Percentiles rank a stretch among this genome's conserved stretches.
These are phyloP conservation scores for Umbelopsis ramanniana DNA, from an alignment of 192 early-diverging fungal species.

Conservation along the genomic window DNA sequence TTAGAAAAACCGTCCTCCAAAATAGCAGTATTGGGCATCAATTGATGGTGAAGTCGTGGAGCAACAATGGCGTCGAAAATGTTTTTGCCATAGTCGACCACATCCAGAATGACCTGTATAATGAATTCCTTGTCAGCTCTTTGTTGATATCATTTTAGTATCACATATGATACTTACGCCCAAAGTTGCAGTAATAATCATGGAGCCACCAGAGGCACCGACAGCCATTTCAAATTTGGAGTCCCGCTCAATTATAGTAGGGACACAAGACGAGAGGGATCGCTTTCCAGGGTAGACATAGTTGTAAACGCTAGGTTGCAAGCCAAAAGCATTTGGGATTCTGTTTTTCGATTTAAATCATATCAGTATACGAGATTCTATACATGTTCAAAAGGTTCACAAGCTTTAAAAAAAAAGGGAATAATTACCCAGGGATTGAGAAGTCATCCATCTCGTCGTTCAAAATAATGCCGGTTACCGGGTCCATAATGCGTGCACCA, in stretches of 20 bases:
- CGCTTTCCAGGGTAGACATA: slow-evolving; percentile 84
- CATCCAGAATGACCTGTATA: slow-evolving; percentile 70
- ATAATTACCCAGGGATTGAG: slow-evolving; percentile 63
- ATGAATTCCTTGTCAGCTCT: neutral
- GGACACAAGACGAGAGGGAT: slow-evolving; percentile 72
- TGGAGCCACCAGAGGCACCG: slow-evolving; percentile 89
- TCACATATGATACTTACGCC: slow-evolving; percentile 34
- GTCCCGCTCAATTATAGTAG: slow-evolving; percentile 69
- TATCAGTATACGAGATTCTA: neutral
- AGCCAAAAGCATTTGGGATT: slow-evolving; percentile 74
- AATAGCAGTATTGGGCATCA: slow-evolving; percentile 75
- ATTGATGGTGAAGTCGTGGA: slow-evolving; percentile 89
- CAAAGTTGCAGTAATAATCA: slow-evolving; percentile 78
- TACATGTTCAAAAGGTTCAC: too few relatives aligned
- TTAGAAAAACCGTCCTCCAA: slow-evolving; percentile 52
- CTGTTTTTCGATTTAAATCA: neutral
- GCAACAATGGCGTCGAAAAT: slow-evolving; percentile 70
- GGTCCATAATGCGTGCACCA: slow-evolving; percentile 88
- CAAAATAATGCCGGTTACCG: slow-evolving; percentile 83
- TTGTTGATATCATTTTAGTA: neutral
- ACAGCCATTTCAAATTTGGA: slow-evolving; percentile 71
- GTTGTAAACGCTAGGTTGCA: slow-evolving; percentile 86
- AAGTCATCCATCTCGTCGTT: slow-evolving; percentile 99
- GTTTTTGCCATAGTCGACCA: slow-evolving; percentile 72
- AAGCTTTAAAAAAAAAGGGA: neutral